Evolutionary conservation across 2,329 filamentous ascomycete species (phyloP).

Genomic region (Apiospora phragmitis): DNA sequence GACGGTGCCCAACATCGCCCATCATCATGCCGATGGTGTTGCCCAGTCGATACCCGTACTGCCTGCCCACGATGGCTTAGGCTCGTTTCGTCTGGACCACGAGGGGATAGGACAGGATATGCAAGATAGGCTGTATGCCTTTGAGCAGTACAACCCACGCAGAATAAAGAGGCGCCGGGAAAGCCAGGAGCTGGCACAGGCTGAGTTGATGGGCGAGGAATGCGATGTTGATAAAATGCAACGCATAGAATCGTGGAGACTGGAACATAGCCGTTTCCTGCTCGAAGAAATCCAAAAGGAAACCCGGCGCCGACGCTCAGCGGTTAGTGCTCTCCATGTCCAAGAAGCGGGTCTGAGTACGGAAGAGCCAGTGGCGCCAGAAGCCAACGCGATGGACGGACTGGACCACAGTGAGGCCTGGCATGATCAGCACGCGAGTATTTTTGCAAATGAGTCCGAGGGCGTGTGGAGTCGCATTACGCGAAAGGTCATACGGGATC

Average conservation of each 20-base stretch:
- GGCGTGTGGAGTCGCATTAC: conserved; percentile 82
- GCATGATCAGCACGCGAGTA: conserved; percentile 51
- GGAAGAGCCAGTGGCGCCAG: conserved; percentile 16
- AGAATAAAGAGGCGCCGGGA: conserved; percentile 58
- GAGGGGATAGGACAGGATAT: conserved; percentile 55
- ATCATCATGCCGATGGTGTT: conserved; percentile 35
- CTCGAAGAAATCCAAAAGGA: conserved; percentile 88
- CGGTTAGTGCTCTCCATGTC: not conserved
- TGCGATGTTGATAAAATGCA: conserved; percentile 74
- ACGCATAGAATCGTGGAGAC: conserved; percentile 86
- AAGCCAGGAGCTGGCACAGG: conserved; percentile 51
- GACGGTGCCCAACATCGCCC: conserved; percentile 51
- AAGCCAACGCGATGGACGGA: conserved; percentile 38
- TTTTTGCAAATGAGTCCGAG: conserved; percentile 51
- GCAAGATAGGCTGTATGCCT: conserved; percentile 85
- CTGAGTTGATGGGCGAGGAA: conserved; percentile 54
- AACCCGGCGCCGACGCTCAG: conserved; percentile 62
- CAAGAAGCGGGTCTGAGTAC: not conserved
- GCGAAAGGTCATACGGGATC: conserved; percentile 79
- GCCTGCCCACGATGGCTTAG: conserved; percentile 90
- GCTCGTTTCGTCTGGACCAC: conserved; percentile 73
- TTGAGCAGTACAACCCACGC: conserved; percentile 80
- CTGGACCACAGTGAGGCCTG: conserved; percentile 43
- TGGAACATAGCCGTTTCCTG: conserved; percentile 85
- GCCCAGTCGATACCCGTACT: conserved; percentile 69